Base-by-base conservation (phyloP, 2,329 filamentous ascomycete genomes). In the Amphichorda felina region DNA sequence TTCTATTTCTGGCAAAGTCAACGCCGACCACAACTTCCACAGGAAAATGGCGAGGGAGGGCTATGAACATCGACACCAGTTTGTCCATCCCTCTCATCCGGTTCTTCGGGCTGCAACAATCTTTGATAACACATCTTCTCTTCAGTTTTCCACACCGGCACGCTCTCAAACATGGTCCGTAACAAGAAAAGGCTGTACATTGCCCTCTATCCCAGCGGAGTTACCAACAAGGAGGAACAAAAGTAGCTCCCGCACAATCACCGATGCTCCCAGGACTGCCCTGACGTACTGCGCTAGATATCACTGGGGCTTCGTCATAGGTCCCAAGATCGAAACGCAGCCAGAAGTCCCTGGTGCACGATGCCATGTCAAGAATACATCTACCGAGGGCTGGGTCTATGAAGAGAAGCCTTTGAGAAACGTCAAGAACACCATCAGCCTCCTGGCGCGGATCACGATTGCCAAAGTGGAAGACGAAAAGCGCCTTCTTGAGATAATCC, bases 381-480 rank as follows among this genome's bases (percentile, higher is more conserved):
- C 40, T 19, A 33, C 21, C 70, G 70, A 44, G 4, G 69, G 70
- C 42, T 85, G 80, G 80, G 79, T 76, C 60, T 85, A 87, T 66
- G 75, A 70, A 49, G 63, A 55, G 14, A 2, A 24, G 0, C 0
- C 11, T 7, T 11, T 51, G 1, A 2, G n/a, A 0, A 42, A 56
- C 13, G 43, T 51, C 1, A 41, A 35, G 15, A 39, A 2, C 28
- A 50, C 52, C 3, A 37, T 25, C 17, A 51, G 18, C 14, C 50
- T 63, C 8, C 51, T 66, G 21, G 55, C 45, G 2, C 58, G 59
- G 8, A 37, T 63, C 38, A 3, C 56, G 10, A 50, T 63, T 35
- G 59, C 52, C 24, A 65, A 66, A 42, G 40, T 65, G 19, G 43
- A 47, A 15, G 46, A 64, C 38, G 45, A 56, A 33, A 14, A 38